Evolutionary conservation across 257 asterid genomes (phyloP), one percentile per base, ranked within the genome.

Genomic region (Solanum pennellii): DNA sequence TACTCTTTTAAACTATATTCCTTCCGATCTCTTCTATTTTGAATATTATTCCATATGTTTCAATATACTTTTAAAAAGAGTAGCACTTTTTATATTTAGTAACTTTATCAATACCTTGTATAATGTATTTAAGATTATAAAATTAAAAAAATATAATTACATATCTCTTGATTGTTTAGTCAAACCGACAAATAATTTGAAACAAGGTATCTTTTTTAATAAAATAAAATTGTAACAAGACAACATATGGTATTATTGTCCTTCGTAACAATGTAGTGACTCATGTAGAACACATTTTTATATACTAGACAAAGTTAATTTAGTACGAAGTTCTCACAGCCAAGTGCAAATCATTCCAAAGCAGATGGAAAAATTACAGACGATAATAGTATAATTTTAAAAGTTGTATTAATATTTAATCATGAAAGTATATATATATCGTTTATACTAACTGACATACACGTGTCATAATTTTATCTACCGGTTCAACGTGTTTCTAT

Each of bases 131-230:
- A 60, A 60, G 3, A n/a, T 60, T 12, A 60, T 7, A 60, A 23
- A 23, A 60, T 23, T 20, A 2, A 1, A 59, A 21, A 4, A 2
- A 59, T 0, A 3, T 21, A 8, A 9, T 59, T 20, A 23, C 1
- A 23, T 4, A 60, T 60, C 14, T 60, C 14, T 21, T 60, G 5
- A 0, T 60, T 60, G 68, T 21, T 62, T 12, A 62, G 31, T 62
- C 16, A 62, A 23, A 62, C 0, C 71, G 8, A 62, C 9, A 62
- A 62, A 62, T 0, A 11, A 8, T 6, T 25, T 66, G 9, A 66
- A 12, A n/a, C 20, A 66, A 25, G 12, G 2, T 20, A 62, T 1
- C 2, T 25, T 13, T 66, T 25, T 23, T 60, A 39, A 49, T 5
- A 13, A 15, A 14, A 6, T 7, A 23, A 20, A 27, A 12, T 12